These are phyloP conservation scores for Fusarium nurragi DNA, from an alignment of 2,329 filamentous ascomycete genomes.

Conservation along the genomic window DNA sequence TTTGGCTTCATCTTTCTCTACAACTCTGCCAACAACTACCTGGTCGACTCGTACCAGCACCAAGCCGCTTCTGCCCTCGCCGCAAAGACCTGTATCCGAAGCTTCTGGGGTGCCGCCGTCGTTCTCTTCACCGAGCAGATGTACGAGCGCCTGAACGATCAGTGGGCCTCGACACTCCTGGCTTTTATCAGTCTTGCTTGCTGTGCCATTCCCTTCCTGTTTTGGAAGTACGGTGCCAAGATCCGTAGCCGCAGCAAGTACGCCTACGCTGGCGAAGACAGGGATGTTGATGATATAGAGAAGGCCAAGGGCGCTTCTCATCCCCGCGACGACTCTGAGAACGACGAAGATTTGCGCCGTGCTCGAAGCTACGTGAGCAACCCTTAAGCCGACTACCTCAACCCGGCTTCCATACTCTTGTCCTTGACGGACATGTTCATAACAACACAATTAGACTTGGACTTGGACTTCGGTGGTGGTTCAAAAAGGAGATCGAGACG, in stretches of 20 bases:
- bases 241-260: slow-evolving; percentile 77
- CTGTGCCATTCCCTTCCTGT: slow-evolving; percentile 83
- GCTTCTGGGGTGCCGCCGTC: slow-evolving; percentile 80
- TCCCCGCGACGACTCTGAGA: slow-evolving; percentile 46
- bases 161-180: slow-evolving; percentile 79
- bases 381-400: slow-evolving; percentile 45
- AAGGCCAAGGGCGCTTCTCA: slow-evolving; percentile 45
- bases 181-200: slow-evolving; percentile 80
- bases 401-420: neutral
- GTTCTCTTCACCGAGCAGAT: slow-evolving; percentile 86
- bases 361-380: slow-evolving; percentile 60
- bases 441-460: slow-evolving; percentile 4
- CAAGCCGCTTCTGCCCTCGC: slow-evolving; percentile 84
- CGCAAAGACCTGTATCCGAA: slow-evolving; percentile 82
- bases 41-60: slow-evolving; percentile 70
- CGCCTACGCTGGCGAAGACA: slow-evolving; percentile 72
- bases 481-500: neutral
- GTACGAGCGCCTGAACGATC: slow-evolving; percentile 75
- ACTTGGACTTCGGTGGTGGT: slow-evolving; percentile 4
- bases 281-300: slow-evolving; percentile 50
- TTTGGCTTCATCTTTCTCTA: slow-evolving; percentile 88
- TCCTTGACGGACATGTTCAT: neutral
- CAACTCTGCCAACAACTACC: slow-evolving; percentile 80
- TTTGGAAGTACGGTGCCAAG: slow-evolving; percentile 78
- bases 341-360: slow-evolving; percentile 53